Percentiles rank a stretch among this genome's conserved stretches.
phyloP scores from a whole-genome alignment of 2,329 filamentous ascomycete species.

The Colletotrichum lupini region DNA sequence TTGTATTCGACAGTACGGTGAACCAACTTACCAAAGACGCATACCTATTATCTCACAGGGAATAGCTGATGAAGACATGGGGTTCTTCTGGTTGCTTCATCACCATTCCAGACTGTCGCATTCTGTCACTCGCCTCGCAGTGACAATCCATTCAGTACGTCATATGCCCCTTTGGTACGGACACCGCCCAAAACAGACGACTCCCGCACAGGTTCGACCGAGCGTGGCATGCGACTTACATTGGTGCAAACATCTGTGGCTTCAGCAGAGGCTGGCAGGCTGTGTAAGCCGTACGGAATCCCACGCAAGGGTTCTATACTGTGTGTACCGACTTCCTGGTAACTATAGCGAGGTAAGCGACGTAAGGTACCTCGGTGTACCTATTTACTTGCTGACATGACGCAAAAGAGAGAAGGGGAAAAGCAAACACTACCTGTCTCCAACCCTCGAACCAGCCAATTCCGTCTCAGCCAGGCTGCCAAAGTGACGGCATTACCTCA shows the following conservation, averaged over 20 bases:
- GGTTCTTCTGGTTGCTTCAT: background rate
- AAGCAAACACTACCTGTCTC: background rate
- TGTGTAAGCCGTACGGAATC: background rate
- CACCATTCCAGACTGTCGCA: background rate
- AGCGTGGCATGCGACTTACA: background rate
- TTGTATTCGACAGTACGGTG: background rate
- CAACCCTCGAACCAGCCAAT: background rate
- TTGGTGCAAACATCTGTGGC: background rate
- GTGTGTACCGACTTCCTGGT: background rate
- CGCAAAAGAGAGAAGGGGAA: background rate
- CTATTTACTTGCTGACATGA: too few species aligned
- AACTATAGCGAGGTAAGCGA: background rate
- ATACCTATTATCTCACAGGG: too few species aligned
- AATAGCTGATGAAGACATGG: too few species aligned
- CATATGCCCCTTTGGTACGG: background rate
- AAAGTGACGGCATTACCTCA: slow-evolving; percentile 25
- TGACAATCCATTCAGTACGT: slow-evolving; percentile 1
- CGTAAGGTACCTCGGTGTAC: background rate
- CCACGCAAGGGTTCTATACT: background rate
- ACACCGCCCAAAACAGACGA: background rate
- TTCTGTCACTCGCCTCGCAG: background rate
- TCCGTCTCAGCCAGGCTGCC: background rate
- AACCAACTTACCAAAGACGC: too few species aligned
- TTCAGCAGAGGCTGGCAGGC: background rate
- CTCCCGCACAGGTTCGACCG: background rate